Conservation (phyloP, 495 filamentous ascomycete species). For the Thozetella sp. region DNA sequence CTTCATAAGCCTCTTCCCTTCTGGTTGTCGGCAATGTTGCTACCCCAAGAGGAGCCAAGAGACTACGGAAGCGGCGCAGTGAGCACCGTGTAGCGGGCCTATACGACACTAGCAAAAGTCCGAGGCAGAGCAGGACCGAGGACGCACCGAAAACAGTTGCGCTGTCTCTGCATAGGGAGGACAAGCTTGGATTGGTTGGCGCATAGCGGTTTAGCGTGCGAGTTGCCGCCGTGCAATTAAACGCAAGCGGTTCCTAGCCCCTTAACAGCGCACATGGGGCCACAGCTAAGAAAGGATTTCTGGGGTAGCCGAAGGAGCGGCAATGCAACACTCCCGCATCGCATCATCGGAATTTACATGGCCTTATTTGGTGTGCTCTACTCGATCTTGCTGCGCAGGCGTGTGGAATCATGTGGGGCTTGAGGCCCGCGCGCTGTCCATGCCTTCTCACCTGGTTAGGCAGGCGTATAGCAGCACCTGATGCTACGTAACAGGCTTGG, state of each 20-base stretch:
- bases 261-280: not conserved
- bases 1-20: not conserved
- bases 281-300: not conserved
- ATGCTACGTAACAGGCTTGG: not conserved
- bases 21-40: not conserved
- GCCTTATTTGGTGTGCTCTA: not conserved
- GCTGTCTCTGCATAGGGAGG: not conserved
- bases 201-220: too few species aligned
- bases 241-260: not conserved
- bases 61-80: not conserved
- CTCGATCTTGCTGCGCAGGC: not conserved
- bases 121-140: not conserved
- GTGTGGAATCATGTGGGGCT: not conserved
- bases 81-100: not conserved
- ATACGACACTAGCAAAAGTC: not conserved
- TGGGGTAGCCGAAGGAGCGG: not conserved
- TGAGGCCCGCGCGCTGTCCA: not conserved
- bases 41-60: not conserved
- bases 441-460: not conserved
- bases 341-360: not conserved
- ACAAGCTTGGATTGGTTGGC: too few species aligned
- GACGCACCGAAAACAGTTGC: not conserved
- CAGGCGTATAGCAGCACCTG: not conserved
- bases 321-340: not conserved
- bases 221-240: too few species aligned